phyloP scores from a whole-genome alignment of 2,329 filamentous ascomycete genomes.

The Diaporthe sp. region DNA sequence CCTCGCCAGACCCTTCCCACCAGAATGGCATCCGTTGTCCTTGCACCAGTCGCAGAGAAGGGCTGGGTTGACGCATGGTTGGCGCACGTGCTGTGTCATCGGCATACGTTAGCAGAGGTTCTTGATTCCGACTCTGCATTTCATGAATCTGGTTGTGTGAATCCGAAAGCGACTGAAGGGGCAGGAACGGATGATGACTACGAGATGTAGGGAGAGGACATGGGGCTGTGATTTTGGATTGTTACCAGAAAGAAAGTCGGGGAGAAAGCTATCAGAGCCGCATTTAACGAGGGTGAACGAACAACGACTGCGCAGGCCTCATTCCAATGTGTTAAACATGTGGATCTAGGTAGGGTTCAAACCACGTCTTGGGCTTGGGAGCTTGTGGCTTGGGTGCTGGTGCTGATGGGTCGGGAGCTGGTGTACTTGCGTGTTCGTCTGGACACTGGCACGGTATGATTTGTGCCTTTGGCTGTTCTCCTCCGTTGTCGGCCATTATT shows the following conservation, averaged over 20 bases:
- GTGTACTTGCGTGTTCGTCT: conserved; percentile 23
- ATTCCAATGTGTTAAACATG: neutral
- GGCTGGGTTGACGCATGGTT: conserved; percentile 11
- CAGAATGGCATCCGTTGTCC: conserved; percentile 16
- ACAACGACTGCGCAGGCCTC: neutral
- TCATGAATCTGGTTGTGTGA: neutral
- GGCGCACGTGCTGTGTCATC: conserved; percentile 15
- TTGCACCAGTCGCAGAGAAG: conserved; percentile 33
- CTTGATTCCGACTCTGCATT: too few relatives aligned
- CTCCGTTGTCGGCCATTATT: conserved; percentile 17
- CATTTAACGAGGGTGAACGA: neutral
- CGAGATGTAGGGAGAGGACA: too few relatives aligned
- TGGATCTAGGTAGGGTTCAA: neutral
- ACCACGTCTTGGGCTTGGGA: neutral
- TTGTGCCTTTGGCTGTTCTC: conserved; percentile 6
- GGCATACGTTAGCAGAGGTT: neutral
- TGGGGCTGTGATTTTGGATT: neutral
- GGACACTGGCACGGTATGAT: conserved; percentile 24
- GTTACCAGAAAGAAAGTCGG: neutral
- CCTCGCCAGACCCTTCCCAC: neutral
- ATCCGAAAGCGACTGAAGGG: neutral
- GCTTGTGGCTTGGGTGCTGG: neutral
- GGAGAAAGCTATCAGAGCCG: neutral
- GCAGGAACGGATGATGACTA: too few relatives aligned
- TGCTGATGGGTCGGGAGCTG: neutral